A percentile compares a stretch with the other conserved stretches of the same genome.
phyloP scores from a whole-genome alignment of 257 asterid species.

The Petunia secreta region DNA sequence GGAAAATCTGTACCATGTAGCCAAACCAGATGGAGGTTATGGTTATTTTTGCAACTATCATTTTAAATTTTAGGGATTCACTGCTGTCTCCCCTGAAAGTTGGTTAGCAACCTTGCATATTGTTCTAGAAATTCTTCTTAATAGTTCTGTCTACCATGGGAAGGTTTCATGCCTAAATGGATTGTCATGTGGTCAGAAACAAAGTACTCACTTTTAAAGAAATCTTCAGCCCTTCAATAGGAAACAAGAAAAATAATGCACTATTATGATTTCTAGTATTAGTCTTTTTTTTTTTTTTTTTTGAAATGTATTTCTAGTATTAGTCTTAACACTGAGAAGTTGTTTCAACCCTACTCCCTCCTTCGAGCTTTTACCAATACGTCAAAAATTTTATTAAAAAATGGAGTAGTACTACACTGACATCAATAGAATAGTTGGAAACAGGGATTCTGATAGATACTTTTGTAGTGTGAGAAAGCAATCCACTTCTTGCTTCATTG shows the following conservation, averaged over 20 bases:
- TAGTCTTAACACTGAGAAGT: not conserved
- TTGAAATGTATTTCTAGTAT: not conserved
- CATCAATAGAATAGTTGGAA: constrained; percentile 6
- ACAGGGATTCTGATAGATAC: not conserved
- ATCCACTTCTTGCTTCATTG: not conserved
- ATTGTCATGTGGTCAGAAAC: not conserved
- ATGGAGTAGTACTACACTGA: not conserved
- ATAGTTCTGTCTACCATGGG: not conserved
- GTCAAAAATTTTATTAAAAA: not conserved
- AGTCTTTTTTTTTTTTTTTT: not conserved
- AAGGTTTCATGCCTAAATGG: constrained; percentile 6
- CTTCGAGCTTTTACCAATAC: not conserved
- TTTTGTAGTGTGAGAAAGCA: not conserved
- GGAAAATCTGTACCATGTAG: not conserved
- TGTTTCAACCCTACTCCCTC: not conserved
- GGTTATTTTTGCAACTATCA: not conserved
- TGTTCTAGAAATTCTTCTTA: not conserved
- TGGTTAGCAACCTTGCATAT: not conserved
- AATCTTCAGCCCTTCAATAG: not conserved
- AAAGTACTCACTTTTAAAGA: not conserved
- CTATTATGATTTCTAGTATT: not conserved
- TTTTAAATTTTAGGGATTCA: constrained; percentile 5
- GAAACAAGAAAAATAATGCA: not conserved
- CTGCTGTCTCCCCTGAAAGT: not conserved
- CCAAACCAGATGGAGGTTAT: not conserved